phyloP scores from a whole-genome alignment of 805 yeast genomes.

The Jamesozyma jinghongensis region DNA sequence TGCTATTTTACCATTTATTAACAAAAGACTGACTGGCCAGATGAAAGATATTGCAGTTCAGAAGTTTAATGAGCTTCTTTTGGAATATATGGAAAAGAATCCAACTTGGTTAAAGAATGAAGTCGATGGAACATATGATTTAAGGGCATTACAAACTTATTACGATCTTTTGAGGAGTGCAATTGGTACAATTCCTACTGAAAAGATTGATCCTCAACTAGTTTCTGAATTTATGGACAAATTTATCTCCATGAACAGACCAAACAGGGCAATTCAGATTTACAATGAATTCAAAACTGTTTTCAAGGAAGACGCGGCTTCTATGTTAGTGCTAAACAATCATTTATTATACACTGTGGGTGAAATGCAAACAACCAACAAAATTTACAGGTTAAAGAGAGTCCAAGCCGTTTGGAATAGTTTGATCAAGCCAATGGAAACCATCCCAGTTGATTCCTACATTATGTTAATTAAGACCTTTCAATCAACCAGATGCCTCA shows the following conservation, averaged over 20 bases:
- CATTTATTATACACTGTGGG: conserved; percentile 20
- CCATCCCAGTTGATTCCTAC: conserved; percentile 14
- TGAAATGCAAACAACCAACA: conserved; percentile 8
- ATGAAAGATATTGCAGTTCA: background rate
- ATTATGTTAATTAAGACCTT: conserved; percentile 18
- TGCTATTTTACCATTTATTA: background rate
- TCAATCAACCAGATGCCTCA: conserved; percentile 12
- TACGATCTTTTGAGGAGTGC: background rate
- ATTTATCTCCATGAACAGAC: conserved; percentile 12
- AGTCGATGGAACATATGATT: conserved; percentile 9
- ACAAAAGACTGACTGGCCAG: background rate
- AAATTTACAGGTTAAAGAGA: conserved; percentile 14
- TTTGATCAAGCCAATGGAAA: conserved; percentile 10
- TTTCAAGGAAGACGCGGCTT: conserved; percentile 2
- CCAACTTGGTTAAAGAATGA: conserved; percentile 7
- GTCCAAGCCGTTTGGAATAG: conserved; percentile 29
- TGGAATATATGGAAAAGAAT: conserved; percentile 8
- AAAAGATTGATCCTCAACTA: conserved; percentile 8
- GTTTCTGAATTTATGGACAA: conserved; percentile 19
- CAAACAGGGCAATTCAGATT: conserved; percentile 15
- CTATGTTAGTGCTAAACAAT: conserved; percentile 10
- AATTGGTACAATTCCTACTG: background rate
- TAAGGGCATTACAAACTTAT: background rate
- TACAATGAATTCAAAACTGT: conserved; percentile 15
- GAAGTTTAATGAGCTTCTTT: conserved; percentile 7